Percentiles rank a stretch among this genome's conserved stretches.
These are phyloP conservation scores for Phytophthora sp. DNA, from an alignment of 352 stramenopile species.

Conservation along the genomic window DNA sequence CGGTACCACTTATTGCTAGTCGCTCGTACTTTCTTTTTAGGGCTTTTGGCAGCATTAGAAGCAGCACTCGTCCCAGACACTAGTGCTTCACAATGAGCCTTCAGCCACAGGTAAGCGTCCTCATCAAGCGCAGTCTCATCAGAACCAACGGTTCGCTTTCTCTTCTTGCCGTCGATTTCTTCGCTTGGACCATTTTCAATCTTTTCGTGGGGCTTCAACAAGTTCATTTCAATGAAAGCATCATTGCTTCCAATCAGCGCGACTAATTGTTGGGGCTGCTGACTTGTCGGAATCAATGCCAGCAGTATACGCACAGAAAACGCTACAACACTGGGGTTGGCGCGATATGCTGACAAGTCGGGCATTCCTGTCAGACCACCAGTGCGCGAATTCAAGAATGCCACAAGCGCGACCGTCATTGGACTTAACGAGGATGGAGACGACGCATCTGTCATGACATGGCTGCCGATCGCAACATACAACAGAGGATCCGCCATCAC, in stretches of 20 bases:
- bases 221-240: conserved; percentile 9
- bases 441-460: conserved; percentile 12
- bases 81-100: conserved; percentile 34
- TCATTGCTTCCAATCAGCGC: conserved; percentile 44
- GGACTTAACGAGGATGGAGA: conserved; percentile 42
- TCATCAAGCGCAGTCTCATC: neutral
- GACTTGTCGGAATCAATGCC: conserved; percentile 36
- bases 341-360: conserved; percentile 26
- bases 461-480: conserved; percentile 42
- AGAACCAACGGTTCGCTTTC: conserved; percentile 19
- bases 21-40: conserved; percentile 26
- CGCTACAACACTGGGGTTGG: conserved; percentile 32
- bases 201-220: neutral
- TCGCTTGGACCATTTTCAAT: conserved; percentile 7
- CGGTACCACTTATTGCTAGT: conserved; percentile 30
- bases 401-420: conserved; percentile 53
- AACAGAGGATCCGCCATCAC: conserved; percentile 57
- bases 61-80: conserved; percentile 7
- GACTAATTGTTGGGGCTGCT: conserved; percentile 45
- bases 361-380: conserved; percentile 1
- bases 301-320: conserved; percentile 55
- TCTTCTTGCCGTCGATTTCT: conserved; percentile 22
- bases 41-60: neutral
- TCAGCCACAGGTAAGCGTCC: conserved; percentile 51
- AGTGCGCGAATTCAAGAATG: conserved; percentile 41